phyloP scores from a whole-genome alignment of 352 stramenopile genomes.

The Plasmopara viticola region DNA sequence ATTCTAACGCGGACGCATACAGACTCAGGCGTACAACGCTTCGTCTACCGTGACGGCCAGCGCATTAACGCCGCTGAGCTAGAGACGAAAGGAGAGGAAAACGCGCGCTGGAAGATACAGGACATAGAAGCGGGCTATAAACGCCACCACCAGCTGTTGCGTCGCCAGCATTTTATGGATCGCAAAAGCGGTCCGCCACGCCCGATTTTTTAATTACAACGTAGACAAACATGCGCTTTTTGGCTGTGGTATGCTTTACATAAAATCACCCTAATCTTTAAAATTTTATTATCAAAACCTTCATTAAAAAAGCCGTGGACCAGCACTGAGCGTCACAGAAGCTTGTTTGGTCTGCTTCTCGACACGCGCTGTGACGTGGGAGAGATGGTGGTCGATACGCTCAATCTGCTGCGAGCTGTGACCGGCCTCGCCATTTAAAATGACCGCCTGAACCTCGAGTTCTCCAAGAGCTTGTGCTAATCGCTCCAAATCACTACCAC shows the following conservation, averaged over 20 bases:
- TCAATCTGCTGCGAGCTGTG: conserved; percentile 70
- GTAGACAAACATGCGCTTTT: too few relatives aligned
- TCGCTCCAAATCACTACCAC: conserved; percentile 52
- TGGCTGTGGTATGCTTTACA: too few relatives aligned
- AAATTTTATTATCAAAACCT: conserved; percentile 2
- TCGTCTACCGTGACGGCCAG: conserved; percentile 78
- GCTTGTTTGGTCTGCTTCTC: conserved; percentile 66
- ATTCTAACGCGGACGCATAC: not conserved
- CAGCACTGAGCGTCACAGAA: conserved; percentile 31
- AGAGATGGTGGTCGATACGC: conserved; percentile 61
- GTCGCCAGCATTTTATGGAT: conserved; percentile 85
- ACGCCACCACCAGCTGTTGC: conserved; percentile 70
- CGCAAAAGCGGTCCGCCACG: conserved; percentile 41
- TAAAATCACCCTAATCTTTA: not conserved
- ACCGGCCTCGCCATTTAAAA: conserved; percentile 58
- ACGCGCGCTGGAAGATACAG: conserved; percentile 59
- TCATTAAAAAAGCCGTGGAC: conserved; percentile 37
- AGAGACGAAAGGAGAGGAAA: conserved; percentile 42
- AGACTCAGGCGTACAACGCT: conserved; percentile 71
- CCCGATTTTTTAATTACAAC: conserved; percentile 33
- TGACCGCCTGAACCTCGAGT: conserved; percentile 61
- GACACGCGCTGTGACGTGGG: conserved; percentile 57
- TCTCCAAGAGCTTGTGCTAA: conserved; percentile 54
- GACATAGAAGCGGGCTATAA: conserved; percentile 67
- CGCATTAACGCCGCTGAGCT: conserved; percentile 43